Evolutionary conservation across 2,329 filamentous ascomycete genomes (phyloP).

Genomic region (Orbilia ellipsospora): DNA sequence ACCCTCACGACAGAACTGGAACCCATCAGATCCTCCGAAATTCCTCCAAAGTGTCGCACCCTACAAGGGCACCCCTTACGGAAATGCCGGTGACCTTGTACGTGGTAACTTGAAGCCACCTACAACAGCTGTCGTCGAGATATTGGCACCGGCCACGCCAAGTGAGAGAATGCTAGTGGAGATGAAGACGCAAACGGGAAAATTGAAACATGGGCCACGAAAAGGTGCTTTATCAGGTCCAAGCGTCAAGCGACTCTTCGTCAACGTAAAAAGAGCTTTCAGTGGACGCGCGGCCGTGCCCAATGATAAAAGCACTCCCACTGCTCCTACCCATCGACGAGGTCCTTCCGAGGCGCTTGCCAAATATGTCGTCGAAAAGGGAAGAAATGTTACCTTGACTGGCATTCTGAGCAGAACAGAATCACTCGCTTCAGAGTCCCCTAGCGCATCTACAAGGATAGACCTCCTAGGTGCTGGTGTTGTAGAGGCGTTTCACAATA

Average conservation of each 20-base stretch:
- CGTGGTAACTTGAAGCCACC: slow-evolving; percentile 87
- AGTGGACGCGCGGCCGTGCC: slow-evolving; percentile 55
- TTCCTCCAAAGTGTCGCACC: slow-evolving; percentile 59
- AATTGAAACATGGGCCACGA: slow-evolving; percentile 56
- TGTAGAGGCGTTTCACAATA: slow-evolving; percentile 80
- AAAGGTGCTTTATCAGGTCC: slow-evolving; percentile 74
- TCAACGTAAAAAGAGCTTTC: slow-evolving; percentile 73
- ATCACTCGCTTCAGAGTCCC: slow-evolving; percentile 61
- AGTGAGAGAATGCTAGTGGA: slow-evolving; percentile 69
- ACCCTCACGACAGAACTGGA: slow-evolving; percentile 77
- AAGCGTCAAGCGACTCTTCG: slow-evolving; percentile 85
- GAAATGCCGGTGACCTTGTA: slow-evolving; percentile 84
- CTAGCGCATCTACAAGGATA: slow-evolving; percentile 72
- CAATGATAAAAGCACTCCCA: slow-evolving; percentile 37
- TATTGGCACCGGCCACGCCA: slow-evolving; percentile 69
- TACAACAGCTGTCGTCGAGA: slow-evolving; percentile 80
- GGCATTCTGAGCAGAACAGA: slow-evolving; percentile 64
- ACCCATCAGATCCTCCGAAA: slow-evolving; percentile 64
- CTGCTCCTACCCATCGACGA: slow-evolving; percentile 40
- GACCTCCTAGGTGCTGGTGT: slow-evolving; percentile 84
- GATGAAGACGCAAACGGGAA: slow-evolving; percentile 62
- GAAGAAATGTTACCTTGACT: slow-evolving; percentile 63
- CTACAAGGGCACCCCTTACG: slow-evolving; percentile 70
- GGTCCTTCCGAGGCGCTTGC: slow-evolving; percentile 49
- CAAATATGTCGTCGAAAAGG: slow-evolving; percentile 51